Conservation (phyloP, 768 basidiomycete species). For the Tricholoma furcatifolium region DNA sequence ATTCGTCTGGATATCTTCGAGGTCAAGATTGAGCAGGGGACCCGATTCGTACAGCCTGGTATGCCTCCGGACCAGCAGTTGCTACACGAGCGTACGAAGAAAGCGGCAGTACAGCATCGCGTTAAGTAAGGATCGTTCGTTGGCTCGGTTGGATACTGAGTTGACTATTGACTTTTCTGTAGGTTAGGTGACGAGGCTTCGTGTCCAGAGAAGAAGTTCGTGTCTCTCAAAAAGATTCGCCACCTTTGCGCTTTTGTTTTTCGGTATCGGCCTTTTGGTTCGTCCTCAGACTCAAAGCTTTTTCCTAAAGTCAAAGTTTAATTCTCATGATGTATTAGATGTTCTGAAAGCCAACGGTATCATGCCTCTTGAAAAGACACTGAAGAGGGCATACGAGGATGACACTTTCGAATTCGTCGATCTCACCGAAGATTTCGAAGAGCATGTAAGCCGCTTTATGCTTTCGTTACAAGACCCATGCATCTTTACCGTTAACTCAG, state of each 20-base stretch:
- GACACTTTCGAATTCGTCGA: background rate
- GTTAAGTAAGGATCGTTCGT: background rate
- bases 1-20: slow-evolving; percentile 11
- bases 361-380: background rate
- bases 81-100: slow-evolving; percentile 13
- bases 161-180: background rate
- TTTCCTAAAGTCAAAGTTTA: background rate
- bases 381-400: background rate
- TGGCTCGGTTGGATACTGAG: background rate
- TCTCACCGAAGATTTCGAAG: background rate
- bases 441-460: background rate
- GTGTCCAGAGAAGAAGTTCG: slow-evolving; percentile 7
- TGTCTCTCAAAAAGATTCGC: slow-evolving; percentile 2
- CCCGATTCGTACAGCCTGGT: slow-evolving; percentile 2
- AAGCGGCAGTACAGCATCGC: slow-evolving; percentile 2
- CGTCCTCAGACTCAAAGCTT: background rate
- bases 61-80: slow-evolving; percentile 5
- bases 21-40: background rate
- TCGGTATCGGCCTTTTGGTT: slow-evolving; percentile 8
- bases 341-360: slow-evolving; percentile 6
- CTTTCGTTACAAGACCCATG: background rate
- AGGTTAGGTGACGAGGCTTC: slow-evolving; percentile 5
- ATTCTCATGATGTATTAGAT: background rate
- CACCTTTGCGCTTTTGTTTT: slow-evolving; percentile 8
- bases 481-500: background rate